Evolutionary conservation across 345 rosid genomes (phyloP).

Genomic region (Syzygium jambos): DNA sequence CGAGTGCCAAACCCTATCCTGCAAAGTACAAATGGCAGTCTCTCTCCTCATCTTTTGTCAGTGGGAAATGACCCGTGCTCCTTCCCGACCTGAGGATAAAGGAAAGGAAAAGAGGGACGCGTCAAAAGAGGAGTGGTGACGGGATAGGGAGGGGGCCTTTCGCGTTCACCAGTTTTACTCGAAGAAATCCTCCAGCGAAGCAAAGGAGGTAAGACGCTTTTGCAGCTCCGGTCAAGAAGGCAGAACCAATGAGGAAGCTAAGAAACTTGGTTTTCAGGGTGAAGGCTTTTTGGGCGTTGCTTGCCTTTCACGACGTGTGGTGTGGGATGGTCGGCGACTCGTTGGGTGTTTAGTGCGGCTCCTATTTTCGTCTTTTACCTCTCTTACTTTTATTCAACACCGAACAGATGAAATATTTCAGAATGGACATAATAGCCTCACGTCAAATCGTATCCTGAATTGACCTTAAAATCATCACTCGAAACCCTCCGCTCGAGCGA

Average conservation of each 20-base stretch:
- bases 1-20: neutral
- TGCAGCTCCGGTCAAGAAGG: neutral
- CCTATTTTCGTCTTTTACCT: neutral
- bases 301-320: neutral
- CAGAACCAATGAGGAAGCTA: neutral
- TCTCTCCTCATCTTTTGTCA: neutral
- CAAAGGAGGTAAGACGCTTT: neutral
- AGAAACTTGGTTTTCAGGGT: neutral
- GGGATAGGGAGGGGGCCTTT: neutral
- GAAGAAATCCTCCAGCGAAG: neutral
- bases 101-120: neutral
- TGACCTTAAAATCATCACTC: too few species aligned
- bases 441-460: neutral
- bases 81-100: neutral
- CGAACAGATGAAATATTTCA: neutral
- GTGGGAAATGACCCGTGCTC: neutral
- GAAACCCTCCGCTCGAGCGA: neutral
- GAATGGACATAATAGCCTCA: neutral
- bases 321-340: neutral
- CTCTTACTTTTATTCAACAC: neutral
- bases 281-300: neutral
- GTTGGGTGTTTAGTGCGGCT: neutral
- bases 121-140: neutral
- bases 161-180: neutral
- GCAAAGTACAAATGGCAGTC: neutral